A percentile compares a stretch with the other conserved stretches of the same genome.
Evolutionary conservation across 2,329 filamentous ascomycete genomes (phyloP).

Genomic region (Colletotrichum spaethianum): DNA sequence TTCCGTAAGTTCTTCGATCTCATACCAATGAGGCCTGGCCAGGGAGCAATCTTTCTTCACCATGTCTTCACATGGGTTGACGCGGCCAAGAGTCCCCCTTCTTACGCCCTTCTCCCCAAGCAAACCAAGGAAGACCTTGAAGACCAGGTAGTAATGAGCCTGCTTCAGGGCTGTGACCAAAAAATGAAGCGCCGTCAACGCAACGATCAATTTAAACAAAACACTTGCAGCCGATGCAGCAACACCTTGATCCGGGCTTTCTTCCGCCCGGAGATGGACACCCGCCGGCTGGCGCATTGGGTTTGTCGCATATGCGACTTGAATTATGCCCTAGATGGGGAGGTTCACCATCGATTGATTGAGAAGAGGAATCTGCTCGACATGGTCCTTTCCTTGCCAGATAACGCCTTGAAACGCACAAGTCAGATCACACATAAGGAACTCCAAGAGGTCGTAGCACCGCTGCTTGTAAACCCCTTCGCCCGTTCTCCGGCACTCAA

Average conservation of each 20-base stretch:
- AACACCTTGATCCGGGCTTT: neutral
- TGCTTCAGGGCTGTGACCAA: constrained; percentile 7
- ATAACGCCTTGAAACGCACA: neutral
- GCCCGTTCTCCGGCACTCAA: neutral
- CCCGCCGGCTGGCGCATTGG: neutral
- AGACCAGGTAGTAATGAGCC: constrained; percentile 31
- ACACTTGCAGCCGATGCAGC: constrained; percentile 16
- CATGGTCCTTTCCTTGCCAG: neutral
- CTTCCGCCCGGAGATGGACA: constrained; percentile 7
- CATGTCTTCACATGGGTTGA: constrained; percentile 26
- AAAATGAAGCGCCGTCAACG: neutral
- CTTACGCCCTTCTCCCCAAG: neutral
- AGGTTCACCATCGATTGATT: constrained; percentile 13
- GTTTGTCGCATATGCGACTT: constrained; percentile 25
- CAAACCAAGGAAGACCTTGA: neutral
- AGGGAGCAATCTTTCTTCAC: constrained; percentile 21
- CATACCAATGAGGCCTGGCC: constrained; percentile 34
- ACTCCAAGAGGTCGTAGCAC: neutral
- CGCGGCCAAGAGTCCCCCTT: neutral
- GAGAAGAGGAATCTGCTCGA: constrained; percentile 12
- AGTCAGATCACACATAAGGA: neutral
- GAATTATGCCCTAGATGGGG: neutral
- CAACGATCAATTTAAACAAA: neutral
- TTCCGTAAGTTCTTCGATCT: constrained; percentile 33
- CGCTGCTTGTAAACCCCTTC: constrained; percentile 20